Evolutionary conservation across 495 filamentous ascomycete species (phyloP).

Genomic region (Alectoria sarmentosa): DNA sequence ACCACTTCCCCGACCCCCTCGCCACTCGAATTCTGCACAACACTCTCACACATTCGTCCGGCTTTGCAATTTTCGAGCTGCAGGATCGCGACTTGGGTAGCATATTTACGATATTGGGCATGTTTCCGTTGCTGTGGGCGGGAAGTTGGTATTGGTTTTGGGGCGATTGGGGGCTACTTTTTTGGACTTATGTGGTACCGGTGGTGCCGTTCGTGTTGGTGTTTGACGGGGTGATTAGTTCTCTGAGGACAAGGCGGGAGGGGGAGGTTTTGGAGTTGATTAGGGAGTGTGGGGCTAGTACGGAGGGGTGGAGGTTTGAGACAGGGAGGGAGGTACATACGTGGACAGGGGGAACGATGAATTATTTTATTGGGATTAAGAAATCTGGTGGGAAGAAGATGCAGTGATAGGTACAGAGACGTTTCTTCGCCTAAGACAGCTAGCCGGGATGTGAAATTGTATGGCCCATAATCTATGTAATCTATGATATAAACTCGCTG

Average conservation of each 20-base stretch:
- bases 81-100: conserved; percentile 51
- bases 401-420: too few species aligned
- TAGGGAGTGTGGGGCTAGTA: conserved; percentile 40
- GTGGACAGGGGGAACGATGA: conserved; percentile 25
- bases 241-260: conserved; percentile 55
- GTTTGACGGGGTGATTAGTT: conserved; percentile 61
- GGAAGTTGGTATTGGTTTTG: conserved; percentile 55
- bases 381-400: conserved; percentile 8
- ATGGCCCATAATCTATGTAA: background rate
- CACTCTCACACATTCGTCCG: conserved; percentile 54
- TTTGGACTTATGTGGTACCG: conserved; percentile 59
- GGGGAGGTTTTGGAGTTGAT: conserved; percentile 55
- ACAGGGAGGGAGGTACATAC: conserved; percentile 40
- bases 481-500: conserved; percentile 1
- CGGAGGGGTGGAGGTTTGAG: conserved; percentile 46
- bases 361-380: conserved; percentile 27
- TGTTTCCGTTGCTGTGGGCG: conserved; percentile 47
- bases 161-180: conserved; percentile 48
- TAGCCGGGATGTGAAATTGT: background rate
- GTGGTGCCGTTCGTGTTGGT: conserved; percentile 56
- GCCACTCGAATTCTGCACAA: conserved; percentile 53
- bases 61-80: conserved; percentile 70
- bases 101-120: conserved; percentile 46
- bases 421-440: too few species aligned
- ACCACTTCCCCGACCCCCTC: conserved; percentile 62